phyloP scores from a whole-genome alignment of 495 filamentous ascomycete genomes.

The Xylaria bambusicola region DNA sequence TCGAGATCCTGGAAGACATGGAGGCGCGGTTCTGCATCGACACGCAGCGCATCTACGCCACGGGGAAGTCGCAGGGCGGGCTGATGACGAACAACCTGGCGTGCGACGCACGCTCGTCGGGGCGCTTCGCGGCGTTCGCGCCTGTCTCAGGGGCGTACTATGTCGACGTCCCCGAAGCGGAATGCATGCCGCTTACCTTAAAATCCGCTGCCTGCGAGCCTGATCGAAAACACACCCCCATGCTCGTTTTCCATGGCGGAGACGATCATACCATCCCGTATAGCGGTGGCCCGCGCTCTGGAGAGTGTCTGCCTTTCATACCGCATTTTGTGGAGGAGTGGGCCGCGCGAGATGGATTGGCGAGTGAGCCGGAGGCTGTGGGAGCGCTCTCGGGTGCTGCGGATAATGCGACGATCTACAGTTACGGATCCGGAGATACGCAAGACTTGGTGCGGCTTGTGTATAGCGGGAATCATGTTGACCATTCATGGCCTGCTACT shows the following conservation, averaged over 20 bases:
- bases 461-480: slow-evolving; percentile 33
- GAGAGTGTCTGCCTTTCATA: slow-evolving; percentile 39
- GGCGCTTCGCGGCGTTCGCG: slow-evolving; percentile 49
- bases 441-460: slow-evolving; percentile 29
- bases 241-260: slow-evolving; percentile 56
- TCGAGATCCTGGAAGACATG: slow-evolving; percentile 51
- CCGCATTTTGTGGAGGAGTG: slow-evolving; percentile 43
- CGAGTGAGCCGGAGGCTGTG: slow-evolving; percentile 22
- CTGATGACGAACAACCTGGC: slow-evolving; percentile 58
- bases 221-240: slow-evolving; percentile 32
- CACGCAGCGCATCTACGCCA: slow-evolving; percentile 52
- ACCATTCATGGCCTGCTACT: slow-evolving; percentile 50
- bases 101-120: slow-evolving; percentile 46
- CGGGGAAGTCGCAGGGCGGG: slow-evolving; percentile 63
- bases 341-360: slow-evolving; percentile 39
- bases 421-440: slow-evolving; percentile 7
- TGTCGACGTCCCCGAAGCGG: slow-evolving; percentile 21
- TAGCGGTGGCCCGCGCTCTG: slow-evolving; percentile 31
- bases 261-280: slow-evolving; percentile 41
- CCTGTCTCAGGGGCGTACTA: slow-evolving; percentile 51
- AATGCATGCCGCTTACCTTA: slow-evolving; percentile 30
- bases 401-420: neutral
- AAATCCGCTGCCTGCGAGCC: slow-evolving; percentile 33
- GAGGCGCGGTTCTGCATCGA: slow-evolving; percentile 53
- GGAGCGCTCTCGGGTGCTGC: neutral